A percentile compares a stretch with the other conserved stretches of the same genome.
These are phyloP conservation scores for Saitoella complicata DNA, from an alignment of 805 yeast genomes.

Conservation along the genomic window DNA sequence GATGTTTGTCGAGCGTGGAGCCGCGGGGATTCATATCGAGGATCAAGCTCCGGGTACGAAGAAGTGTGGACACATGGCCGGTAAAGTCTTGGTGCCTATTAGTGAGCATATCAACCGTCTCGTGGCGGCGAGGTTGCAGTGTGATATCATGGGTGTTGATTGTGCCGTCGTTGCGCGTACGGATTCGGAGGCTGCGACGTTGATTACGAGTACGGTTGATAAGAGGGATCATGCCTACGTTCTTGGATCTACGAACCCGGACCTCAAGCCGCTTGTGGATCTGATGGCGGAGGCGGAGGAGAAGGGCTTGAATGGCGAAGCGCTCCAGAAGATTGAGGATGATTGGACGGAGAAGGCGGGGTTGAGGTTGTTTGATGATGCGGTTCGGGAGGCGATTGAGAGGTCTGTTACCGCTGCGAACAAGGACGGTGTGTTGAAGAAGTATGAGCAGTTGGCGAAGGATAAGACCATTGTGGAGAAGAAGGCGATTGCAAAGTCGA, in stretches of 20 bases:
- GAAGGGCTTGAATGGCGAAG: constrained; percentile 54
- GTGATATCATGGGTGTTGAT: constrained; percentile 82
- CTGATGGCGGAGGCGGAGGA: constrained; percentile 71
- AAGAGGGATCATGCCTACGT: constrained; percentile 86
- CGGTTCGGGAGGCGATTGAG: constrained; percentile 69
- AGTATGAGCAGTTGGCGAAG: constrained; percentile 36
- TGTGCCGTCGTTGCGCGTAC: constrained; percentile 85
- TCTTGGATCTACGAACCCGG: constrained; percentile 80
- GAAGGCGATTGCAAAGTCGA: constrained; percentile 50
- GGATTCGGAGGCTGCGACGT: constrained; percentile 94
- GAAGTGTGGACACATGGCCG: constrained; percentile 99
- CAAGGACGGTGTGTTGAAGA: constrained; percentile 47
- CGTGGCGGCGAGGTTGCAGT: constrained; percentile 85
- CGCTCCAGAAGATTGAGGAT: constrained; percentile 55
- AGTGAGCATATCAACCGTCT: constrained; percentile 94
- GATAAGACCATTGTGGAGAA: constrained; percentile 74
- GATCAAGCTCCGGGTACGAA: constrained; percentile 98
- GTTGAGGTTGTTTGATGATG: constrained; percentile 77
- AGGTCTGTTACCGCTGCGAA: constrained; percentile 30
- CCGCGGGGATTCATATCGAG: constrained; percentile 97
- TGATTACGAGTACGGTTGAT: constrained; percentile 85
- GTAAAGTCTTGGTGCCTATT: constrained; percentile 91
- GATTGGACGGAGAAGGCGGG: constrained; percentile 76
- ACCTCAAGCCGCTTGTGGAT: constrained; percentile 53
- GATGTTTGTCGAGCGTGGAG: constrained; percentile 93